Percentiles rank a stretch among this genome's conserved stretches.
Conservation (phyloP, 176 grass and related monocot genomes). For the Otatea glauca region DNA sequence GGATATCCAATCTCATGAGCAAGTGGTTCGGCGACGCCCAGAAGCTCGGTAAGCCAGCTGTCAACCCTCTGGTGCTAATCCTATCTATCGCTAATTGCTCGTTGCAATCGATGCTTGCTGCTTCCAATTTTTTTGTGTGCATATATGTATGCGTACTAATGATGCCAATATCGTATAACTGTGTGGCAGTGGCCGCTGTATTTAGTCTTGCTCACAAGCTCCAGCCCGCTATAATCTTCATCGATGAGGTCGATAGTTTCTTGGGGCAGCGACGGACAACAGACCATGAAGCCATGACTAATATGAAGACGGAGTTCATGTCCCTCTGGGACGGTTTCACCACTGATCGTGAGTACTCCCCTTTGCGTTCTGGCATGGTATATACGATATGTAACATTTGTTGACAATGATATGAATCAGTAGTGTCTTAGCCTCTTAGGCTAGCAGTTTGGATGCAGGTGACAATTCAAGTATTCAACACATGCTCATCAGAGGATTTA, state of each 20-base stretch:
- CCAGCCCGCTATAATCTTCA: constrained; percentile 98
- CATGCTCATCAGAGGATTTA: neutral
- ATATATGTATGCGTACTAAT: neutral
- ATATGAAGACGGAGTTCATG: constrained; percentile 99
- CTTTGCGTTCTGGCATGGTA: neutral
- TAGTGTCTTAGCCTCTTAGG: neutral
- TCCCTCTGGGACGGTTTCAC: constrained; percentile 99
- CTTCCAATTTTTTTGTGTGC: neutral
- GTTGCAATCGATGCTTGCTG: neutral
- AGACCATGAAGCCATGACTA: constrained; percentile 92
- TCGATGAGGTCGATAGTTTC: constrained; percentile 97
- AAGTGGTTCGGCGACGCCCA: constrained; percentile 98
- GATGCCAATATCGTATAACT: constrained; percentile 27
- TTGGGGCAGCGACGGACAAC: constrained; percentile 80
- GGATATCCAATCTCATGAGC: constrained; percentile 93
- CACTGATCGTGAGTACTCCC: constrained; percentile 76
- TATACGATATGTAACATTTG: neutral
- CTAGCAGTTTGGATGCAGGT: neutral
- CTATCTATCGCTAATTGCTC: neutral
- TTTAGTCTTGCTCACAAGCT: constrained; percentile 91
- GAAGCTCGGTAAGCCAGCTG: constrained; percentile 70
- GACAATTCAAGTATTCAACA: neutral
- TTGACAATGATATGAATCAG: neutral
- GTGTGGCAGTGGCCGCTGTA: constrained; percentile 74
- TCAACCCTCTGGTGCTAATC: neutral